Conservation (phyloP, 768 basidiomycete species). For the Mrakia blollopis region DNA sequence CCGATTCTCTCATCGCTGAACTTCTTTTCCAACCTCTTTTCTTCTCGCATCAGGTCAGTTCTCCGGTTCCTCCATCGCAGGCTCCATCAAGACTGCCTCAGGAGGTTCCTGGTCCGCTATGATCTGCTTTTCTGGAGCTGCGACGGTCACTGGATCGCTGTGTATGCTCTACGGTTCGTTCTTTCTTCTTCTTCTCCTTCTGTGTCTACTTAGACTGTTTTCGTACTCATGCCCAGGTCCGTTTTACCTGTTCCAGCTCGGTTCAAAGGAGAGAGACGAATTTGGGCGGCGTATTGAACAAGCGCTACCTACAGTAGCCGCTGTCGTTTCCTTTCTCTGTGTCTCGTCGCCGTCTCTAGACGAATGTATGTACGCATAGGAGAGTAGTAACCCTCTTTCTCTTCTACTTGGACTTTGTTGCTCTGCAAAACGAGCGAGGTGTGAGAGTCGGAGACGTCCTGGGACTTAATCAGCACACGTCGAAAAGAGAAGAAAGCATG, state of each 20-base stretch:
- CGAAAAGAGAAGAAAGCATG: too few species aligned
- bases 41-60: neutral
- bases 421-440: too few species aligned
- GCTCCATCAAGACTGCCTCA: neutral
- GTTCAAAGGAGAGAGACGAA: conserved; percentile 2
- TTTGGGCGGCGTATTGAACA: conserved; percentile 11
- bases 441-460: too few species aligned
- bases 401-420: too few species aligned
- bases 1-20: neutral
- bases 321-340: too few species aligned
- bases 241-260: neutral
- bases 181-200: neutral
- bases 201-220: neutral
- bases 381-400: too few species aligned
- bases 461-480: too few species aligned
- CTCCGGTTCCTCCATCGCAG: neutral
- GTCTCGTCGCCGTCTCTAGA: too few species aligned
- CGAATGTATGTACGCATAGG: too few species aligned
- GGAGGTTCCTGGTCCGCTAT: conserved; percentile 3
- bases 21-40: too few species aligned
- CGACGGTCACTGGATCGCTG: neutral
- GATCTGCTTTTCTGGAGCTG: neutral
- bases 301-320: too few species aligned
- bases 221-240: neutral
- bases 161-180: conserved; percentile 15